Conservation (phyloP, 2,329 filamentous ascomycete species). For the Paramyrothecium roridum region DNA sequence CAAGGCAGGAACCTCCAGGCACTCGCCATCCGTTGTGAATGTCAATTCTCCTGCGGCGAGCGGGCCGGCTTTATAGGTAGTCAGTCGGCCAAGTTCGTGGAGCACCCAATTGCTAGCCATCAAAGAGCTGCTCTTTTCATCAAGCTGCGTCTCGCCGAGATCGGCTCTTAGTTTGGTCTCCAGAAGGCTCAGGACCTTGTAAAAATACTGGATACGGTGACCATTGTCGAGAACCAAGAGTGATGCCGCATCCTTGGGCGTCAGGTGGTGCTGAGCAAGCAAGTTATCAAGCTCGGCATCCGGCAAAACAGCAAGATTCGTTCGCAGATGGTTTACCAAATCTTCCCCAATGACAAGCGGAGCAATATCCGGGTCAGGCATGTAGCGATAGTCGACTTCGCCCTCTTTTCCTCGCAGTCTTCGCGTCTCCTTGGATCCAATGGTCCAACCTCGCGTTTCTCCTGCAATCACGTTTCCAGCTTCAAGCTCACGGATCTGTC, state of each 20-base stretch:
- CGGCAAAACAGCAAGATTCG: slow-evolving; percentile 66
- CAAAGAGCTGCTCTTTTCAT: slow-evolving; percentile 35
- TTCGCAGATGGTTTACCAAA: slow-evolving; percentile 61
- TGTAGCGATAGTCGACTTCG: slow-evolving; percentile 96
- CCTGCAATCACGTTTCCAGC: slow-evolving; percentile 71
- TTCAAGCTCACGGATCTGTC: slow-evolving; percentile 80
- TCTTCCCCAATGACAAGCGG: slow-evolving; percentile 73
- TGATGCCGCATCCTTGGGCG: slow-evolving; percentile 78
- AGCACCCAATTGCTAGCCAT: slow-evolving; percentile 66
- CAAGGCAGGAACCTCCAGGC: slow-evolving; percentile 39
- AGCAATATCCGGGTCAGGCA: slow-evolving; percentile 90
- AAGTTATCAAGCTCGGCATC: slow-evolving; percentile 67
- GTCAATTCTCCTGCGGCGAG: slow-evolving; percentile 26
- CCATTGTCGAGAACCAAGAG: slow-evolving; percentile 76
- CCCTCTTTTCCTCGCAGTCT: slow-evolving; percentile 89
- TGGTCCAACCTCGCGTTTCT: slow-evolving; percentile 90
- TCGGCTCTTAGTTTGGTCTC: slow-evolving; percentile 23
- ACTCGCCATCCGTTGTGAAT: slow-evolving; percentile 45
- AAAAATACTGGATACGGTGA: slow-evolving; percentile 77
- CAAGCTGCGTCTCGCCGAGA: slow-evolving; percentile 10
- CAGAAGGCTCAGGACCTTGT: slow-evolving; percentile 56
- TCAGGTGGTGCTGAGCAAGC: slow-evolving; percentile 62
- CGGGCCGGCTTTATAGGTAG: slow-evolving; percentile 42
- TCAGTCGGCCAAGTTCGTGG: slow-evolving; percentile 70
- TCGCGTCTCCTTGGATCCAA: slow-evolving; percentile 78